Conservation (phyloP, 495 filamentous ascomycete genomes). For the Neurospora tetrasperma region DNA sequence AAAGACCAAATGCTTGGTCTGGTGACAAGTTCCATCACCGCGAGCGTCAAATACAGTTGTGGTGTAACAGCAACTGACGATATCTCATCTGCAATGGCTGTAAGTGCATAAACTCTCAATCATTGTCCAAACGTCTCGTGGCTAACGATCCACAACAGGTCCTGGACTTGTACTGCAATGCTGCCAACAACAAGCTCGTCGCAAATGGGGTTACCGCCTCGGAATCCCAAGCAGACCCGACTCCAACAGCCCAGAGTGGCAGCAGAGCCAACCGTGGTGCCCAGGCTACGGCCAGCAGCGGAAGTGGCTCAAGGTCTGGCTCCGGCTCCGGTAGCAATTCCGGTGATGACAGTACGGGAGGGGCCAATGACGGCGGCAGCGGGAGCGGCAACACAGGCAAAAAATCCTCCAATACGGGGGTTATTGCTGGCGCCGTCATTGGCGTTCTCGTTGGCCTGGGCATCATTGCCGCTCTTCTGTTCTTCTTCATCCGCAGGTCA, state of each 20-base stretch:
- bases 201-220: conserved; percentile 30
- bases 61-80: conserved; percentile 34
- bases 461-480: conserved; percentile 22
- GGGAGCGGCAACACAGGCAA: not conserved
- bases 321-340: conserved; percentile 3
- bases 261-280: conserved; percentile 11
- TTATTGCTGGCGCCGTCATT: conserved; percentile 30
- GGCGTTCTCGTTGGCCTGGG: conserved; percentile 26
- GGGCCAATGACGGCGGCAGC: conserved; percentile 1
- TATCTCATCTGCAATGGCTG: conserved; percentile 31
- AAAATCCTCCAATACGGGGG: not conserved
- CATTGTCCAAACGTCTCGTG: not conserved
- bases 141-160: conserved; percentile 11
- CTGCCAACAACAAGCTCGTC: conserved; percentile 28
- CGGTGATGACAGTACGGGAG: conserved; percentile 2
- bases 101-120: not conserved
- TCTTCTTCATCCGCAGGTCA: conserved; percentile 20
- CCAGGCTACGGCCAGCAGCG: conserved; percentile 10
- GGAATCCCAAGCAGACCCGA: conserved; percentile 11
- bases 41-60: conserved; percentile 31
- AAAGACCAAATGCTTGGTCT: conserved; percentile 32
- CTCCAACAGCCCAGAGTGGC: not conserved
- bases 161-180: conserved; percentile 38
- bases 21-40: conserved; percentile 27
- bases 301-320: conserved; percentile 3